phyloP scores from a whole-genome alignment of 163 green algal species.

The Chlamydomonas reinhardtii region DNA sequence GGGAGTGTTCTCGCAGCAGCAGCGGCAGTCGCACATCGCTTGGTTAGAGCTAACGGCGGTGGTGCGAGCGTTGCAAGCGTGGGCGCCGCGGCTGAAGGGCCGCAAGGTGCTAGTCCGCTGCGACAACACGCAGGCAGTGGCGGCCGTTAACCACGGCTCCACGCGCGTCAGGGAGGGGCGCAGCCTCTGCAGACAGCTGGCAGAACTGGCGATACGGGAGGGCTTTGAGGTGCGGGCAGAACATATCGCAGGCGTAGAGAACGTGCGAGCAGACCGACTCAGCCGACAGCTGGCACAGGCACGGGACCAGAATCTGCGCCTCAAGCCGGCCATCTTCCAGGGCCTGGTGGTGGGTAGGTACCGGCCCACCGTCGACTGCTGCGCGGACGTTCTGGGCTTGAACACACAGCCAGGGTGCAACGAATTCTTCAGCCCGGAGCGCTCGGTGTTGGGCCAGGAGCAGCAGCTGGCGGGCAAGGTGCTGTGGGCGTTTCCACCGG shows the following conservation, averaged over 20 bases:
- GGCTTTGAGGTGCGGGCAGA: neutral
- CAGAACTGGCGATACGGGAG: neutral
- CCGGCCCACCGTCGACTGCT: slow-evolving; percentile 1
- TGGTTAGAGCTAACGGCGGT: too few relatives aligned
- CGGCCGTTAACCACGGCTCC: neutral
- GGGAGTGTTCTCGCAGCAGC: neutral
- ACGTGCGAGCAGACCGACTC: neutral
- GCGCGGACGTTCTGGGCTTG: neutral
- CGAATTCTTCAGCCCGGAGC: neutral
- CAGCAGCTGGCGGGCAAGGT: too few relatives aligned
- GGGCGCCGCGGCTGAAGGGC: neutral
- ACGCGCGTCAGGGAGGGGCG: neutral
- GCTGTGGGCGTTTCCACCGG: too few relatives aligned
- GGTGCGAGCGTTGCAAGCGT: neutral
- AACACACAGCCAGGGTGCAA: neutral
- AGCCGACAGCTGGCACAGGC: neutral
- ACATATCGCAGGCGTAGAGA: neutral
- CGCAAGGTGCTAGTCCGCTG: too few relatives aligned
- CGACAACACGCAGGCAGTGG: too few relatives aligned
- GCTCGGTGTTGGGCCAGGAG: neutral
- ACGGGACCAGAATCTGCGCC: neutral
- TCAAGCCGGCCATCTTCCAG: neutral
- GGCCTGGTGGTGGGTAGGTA: too few relatives aligned
- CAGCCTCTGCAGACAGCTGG: neutral
- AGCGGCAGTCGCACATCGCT: neutral